Conservation (phyloP, 2,329 filamentous ascomycete species). For the Tolypocladium album region DNA sequence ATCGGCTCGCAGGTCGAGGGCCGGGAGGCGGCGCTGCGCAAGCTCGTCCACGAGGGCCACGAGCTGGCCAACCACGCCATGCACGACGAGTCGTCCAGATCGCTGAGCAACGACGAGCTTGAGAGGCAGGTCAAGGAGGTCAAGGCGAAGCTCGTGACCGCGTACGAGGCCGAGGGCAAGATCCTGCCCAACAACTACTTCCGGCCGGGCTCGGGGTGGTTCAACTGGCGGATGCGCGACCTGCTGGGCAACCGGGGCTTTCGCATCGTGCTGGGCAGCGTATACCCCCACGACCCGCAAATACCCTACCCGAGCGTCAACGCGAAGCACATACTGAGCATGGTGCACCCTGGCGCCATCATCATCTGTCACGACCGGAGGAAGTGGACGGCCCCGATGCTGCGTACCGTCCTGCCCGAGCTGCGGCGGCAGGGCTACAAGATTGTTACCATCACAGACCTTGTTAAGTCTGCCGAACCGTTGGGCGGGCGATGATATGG, state of each 20-base stretch:
- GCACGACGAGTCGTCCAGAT: conserved; percentile 67
- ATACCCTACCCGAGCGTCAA: conserved; percentile 60
- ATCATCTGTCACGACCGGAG: conserved; percentile 81
- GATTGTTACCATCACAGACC: conserved; percentile 59
- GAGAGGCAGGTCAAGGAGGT: conserved; percentile 53
- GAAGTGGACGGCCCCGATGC: conserved; percentile 74
- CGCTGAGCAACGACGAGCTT: conserved; percentile 48
- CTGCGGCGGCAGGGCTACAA: conserved; percentile 58
- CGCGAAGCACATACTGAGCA: conserved; percentile 68
- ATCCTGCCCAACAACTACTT: conserved; percentile 55
- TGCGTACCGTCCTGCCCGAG: conserved; percentile 61
- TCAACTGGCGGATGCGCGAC: conserved; percentile 58
- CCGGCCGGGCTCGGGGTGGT: conserved; percentile 76
- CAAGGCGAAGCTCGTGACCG: conserved; percentile 44
- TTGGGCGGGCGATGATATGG: conserved; percentile 11
- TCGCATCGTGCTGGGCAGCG: conserved; percentile 65
- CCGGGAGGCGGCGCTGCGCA: conserved; percentile 40
- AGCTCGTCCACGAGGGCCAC: conserved; percentile 50
- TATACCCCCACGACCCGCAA: conserved; percentile 90
- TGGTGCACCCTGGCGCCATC: conserved; percentile 65
- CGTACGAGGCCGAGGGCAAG: conserved; percentile 38
- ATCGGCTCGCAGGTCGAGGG: conserved; percentile 67
- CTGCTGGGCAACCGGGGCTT: conserved; percentile 53
- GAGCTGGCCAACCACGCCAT: conserved; percentile 84
- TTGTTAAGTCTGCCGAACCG: conserved; percentile 36